Evolutionary conservation across 2,329 filamentous ascomycete genomes (phyloP).

Genomic region (Beauveria rudraprayagi): DNA sequence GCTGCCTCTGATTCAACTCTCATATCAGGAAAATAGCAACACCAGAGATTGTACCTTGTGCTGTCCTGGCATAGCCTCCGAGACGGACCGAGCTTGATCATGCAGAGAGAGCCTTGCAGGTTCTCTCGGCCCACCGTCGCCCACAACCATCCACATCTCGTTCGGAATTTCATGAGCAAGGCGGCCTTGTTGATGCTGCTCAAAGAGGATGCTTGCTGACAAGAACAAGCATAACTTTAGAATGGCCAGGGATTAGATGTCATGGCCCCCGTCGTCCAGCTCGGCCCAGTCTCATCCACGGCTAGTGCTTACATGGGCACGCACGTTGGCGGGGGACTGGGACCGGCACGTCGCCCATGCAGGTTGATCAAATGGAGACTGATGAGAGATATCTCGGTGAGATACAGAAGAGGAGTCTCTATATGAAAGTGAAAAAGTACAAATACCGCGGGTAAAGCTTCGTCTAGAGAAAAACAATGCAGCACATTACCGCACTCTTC

Average conservation of each 20-base stretch:
- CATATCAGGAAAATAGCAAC: too few species aligned
- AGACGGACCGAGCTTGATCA: neutral
- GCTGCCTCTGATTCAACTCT: too few species aligned
- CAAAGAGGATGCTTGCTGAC: too few species aligned
- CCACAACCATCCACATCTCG: neutral
- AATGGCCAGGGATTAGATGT: neutral
- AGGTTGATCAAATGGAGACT: neutral
- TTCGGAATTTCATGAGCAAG: neutral
- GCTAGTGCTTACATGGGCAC: slow-evolving; percentile 5
- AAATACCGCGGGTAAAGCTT: neutral
- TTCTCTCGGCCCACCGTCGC: neutral
- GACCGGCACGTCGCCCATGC: neutral
- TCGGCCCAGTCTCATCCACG: neutral
- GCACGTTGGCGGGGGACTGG: neutral
- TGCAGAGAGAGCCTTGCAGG: neutral
- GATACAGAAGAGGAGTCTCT: neutral
- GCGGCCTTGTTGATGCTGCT: neutral
- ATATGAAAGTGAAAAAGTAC: neutral
- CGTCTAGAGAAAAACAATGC: neutral
- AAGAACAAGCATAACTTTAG: neutral
- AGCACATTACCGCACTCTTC: neutral
- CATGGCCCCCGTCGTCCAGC: neutral
- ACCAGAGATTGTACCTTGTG: neutral
- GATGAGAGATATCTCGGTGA: neutral
- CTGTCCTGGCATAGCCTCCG: neutral